phyloP scores from a whole-genome alignment of 2,329 filamentous ascomycete species.

The Huntiella decipiens region DNA sequence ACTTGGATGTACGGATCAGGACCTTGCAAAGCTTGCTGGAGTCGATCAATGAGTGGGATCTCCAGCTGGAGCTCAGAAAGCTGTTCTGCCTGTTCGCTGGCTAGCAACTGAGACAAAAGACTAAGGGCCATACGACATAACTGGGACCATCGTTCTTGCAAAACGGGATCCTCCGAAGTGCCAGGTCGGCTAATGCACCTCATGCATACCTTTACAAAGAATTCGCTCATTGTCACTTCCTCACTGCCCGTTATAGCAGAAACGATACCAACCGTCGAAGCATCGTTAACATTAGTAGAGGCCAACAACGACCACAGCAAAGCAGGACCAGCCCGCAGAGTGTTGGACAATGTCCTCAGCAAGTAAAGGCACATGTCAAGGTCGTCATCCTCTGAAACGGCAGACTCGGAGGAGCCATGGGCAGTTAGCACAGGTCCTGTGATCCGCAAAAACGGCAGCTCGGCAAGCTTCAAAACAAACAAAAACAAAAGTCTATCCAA shows the following conservation, averaged over 20 bases:
- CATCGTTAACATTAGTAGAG: constrained; percentile 34
- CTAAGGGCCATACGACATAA: constrained; percentile 53
- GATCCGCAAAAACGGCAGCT: constrained; percentile 30
- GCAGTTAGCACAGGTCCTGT: constrained; percentile 6
- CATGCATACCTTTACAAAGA: constrained; percentile 48
- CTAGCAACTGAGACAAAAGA: constrained; percentile 49
- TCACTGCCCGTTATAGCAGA: constrained; percentile 28
- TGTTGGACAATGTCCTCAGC: constrained; percentile 52
- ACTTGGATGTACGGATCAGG: constrained; percentile 56
- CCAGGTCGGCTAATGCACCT: constrained; percentile 34
- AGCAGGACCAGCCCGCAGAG: constrained; percentile 49
- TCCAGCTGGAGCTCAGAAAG: constrained; percentile 51
- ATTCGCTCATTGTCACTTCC: constrained; percentile 44
- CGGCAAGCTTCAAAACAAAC: constrained; percentile 38
- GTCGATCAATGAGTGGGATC: constrained; percentile 46
- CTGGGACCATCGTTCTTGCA: constrained; percentile 36
- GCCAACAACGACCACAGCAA: constrained; percentile 53
- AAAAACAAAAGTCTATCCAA: constrained; percentile 46
- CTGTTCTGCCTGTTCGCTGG: constrained; percentile 39
- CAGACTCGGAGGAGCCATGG: constrained; percentile 4
- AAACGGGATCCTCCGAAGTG: constrained; percentile 16
- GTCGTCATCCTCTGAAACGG: constrained; percentile 40
- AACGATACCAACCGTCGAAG: constrained; percentile 23
- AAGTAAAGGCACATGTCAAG: constrained; percentile 63
- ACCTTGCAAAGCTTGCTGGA: constrained; percentile 40